Conservation (phyloP, 768 basidiomycete species). For the Phaeolepiota aurea region DNA sequence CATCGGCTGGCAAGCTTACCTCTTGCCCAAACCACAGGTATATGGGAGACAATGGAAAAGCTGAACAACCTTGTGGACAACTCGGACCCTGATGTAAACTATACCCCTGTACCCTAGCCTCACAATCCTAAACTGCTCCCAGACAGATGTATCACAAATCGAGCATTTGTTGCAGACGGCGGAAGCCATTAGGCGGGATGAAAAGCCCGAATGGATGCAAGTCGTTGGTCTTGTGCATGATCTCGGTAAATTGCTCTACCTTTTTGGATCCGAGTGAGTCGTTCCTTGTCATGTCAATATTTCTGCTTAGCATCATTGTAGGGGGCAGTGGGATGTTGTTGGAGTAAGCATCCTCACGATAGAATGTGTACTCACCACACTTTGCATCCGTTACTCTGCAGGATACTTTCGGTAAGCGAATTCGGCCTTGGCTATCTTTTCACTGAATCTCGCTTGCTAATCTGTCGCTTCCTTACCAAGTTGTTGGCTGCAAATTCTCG, state of each 20-base stretch:
- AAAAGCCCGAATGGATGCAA: constrained; percentile 80
- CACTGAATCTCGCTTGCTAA: background rate
- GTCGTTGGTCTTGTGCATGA: constrained; percentile 73
- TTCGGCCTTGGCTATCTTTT: no score
- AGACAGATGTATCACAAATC: constrained; percentile 67
- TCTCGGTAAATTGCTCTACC: constrained; percentile 68
- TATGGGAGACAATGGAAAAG: constrained; percentile 75
- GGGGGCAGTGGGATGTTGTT: constrained; percentile 82
- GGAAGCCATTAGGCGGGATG: constrained; percentile 67
- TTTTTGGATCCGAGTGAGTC: constrained; percentile 52
- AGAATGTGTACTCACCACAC: background rate
- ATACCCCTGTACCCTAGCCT: background rate
- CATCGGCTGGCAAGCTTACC: background rate
- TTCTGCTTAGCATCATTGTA: background rate
- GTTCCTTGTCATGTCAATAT: background rate
- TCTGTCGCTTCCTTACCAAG: constrained; percentile 8
- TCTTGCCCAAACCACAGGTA: constrained; percentile 2
- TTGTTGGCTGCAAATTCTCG: constrained; percentile 71
- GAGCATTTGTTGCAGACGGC: constrained; percentile 78
- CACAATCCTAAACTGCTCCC: constrained; percentile 4
- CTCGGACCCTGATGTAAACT: constrained; percentile 66
- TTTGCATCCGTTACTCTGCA: constrained; percentile 7
- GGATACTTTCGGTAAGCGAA: constrained; percentile 21
- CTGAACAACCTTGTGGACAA: constrained; percentile 76
- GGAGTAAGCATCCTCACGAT: constrained; percentile 35